These are phyloP conservation scores for Jatropha podagrica DNA, from an alignment of 441 rosid species.

Conservation along the genomic window DNA sequence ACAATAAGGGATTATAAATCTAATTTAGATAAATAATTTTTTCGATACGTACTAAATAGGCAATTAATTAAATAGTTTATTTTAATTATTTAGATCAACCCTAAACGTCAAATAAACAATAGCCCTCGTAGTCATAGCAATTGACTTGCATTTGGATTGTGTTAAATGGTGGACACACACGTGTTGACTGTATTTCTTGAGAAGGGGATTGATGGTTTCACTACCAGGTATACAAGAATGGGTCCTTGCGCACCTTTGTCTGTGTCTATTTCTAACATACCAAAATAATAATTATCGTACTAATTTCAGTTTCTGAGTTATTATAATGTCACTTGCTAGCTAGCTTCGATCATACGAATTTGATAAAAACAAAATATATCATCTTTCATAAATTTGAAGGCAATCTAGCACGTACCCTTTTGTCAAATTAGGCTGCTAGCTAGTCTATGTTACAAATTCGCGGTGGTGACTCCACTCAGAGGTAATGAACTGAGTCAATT, in stretches of 20 bases:
- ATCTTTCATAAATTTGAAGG: background rate
- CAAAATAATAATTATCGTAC: background rate
- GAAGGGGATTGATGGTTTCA: background rate
- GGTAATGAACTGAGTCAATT: too few relatives aligned
- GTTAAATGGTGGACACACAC: background rate
- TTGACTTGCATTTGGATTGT: background rate
- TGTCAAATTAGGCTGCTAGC: constrained; percentile 24
- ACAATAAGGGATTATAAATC: too few relatives aligned
- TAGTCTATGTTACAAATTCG: background rate
- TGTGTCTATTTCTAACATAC: background rate
- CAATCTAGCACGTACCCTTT: background rate
- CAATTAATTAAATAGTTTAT: too few relatives aligned
- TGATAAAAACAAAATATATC: background rate
- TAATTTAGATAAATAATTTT: too few relatives aligned
- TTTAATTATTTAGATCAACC: too few relatives aligned
- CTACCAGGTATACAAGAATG: background rate
- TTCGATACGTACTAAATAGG: too few relatives aligned
- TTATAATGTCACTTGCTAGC: background rate
- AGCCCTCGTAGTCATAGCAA: too few relatives aligned
- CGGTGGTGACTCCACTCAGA: background rate
- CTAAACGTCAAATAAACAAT: too few relatives aligned
- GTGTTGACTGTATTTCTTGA: background rate
- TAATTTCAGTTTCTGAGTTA: background rate
- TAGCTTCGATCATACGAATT: background rate
- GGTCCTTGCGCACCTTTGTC: too few relatives aligned